Conservation (phyloP, 2,329 filamentous ascomycete genomes). For the Blastomyces gilchristii region DNA sequence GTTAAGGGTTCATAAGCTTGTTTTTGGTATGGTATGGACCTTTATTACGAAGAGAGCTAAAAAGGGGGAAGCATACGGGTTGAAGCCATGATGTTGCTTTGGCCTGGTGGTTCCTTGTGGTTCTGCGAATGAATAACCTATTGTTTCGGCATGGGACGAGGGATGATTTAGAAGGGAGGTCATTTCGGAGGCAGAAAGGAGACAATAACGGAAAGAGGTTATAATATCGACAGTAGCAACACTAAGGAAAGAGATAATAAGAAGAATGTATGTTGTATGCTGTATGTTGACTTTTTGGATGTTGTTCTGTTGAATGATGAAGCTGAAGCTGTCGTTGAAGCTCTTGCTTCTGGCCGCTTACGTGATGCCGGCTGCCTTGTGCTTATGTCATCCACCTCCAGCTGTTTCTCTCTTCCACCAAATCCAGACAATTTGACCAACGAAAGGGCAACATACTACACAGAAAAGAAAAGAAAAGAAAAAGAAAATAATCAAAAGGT, state of each 20-base stretch:
- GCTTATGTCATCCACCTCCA: not conserved
- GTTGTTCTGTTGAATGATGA: not conserved
- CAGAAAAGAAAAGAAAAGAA: too few species aligned
- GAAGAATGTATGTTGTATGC: not conserved
- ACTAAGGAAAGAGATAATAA: not conserved
- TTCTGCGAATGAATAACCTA: slow-evolving; percentile 52
- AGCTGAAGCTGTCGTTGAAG: not conserved
- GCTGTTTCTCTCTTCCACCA: too few species aligned
- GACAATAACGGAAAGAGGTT: not conserved
- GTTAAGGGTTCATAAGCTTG: not conserved
- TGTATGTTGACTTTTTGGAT: not conserved
- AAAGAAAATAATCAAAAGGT: too few species aligned
- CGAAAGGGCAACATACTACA: too few species aligned
- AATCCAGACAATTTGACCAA: too few species aligned
- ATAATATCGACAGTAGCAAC: slow-evolving; percentile 1
- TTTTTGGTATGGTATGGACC: too few species aligned
- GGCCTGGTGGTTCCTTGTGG: slow-evolving; percentile 37
- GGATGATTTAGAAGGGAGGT: slow-evolving; percentile 43
- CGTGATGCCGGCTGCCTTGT: slow-evolving; percentile 1
- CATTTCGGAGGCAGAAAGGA: slow-evolving; percentile 33
- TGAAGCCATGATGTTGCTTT: slow-evolving; percentile 68
- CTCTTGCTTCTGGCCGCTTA: not conserved
- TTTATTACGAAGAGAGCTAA: not conserved
- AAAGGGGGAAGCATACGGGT: slow-evolving; percentile 56
- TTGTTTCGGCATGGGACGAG: slow-evolving; percentile 41